Evolutionary conservation across 176 grass and related monocot species (phyloP).

Genomic region (Eragrostis curvula): DNA sequence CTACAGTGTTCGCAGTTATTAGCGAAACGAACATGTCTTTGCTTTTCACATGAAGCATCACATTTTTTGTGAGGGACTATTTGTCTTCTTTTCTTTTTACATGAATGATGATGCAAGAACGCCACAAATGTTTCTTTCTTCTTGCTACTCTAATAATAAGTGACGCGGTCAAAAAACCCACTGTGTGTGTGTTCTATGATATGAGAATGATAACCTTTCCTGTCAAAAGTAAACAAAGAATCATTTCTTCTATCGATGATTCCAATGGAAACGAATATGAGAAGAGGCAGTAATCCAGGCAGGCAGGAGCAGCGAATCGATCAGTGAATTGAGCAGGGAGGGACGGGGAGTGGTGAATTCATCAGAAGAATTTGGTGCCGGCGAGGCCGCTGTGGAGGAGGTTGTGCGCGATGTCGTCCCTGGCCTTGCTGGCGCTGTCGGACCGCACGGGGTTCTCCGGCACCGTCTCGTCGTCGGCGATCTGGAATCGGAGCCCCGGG

Average conservation of each 20-base stretch:
- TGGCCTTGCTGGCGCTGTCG: constrained; percentile 44
- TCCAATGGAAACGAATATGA: background rate
- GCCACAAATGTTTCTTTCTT: background rate
- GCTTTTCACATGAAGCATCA: too few relatives aligned
- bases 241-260: background rate
- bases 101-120: background rate
- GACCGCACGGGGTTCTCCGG: constrained; percentile 48
- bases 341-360: background rate
- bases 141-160: background rate
- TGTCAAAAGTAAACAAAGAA: background rate
- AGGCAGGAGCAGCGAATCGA: background rate
- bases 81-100: too few relatives aligned
- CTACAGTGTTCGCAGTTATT: too few relatives aligned
- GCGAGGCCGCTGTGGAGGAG: constrained; percentile 63
- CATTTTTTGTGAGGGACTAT: too few relatives aligned
- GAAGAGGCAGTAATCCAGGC: too few relatives aligned
- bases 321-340: too few relatives aligned
- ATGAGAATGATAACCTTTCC: background rate
- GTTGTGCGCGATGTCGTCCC: constrained; percentile 75
- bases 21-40: too few relatives aligned
- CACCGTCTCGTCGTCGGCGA: constrained; percentile 44
- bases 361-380: constrained; percentile 62
- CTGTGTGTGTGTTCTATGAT: background rate
- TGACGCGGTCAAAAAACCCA: constrained; percentile 2
- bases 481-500: constrained; percentile 33